phyloP scores from a whole-genome alignment of 2,329 filamentous ascomycete genomes.

The Hymenoscyphus occultus region DNA sequence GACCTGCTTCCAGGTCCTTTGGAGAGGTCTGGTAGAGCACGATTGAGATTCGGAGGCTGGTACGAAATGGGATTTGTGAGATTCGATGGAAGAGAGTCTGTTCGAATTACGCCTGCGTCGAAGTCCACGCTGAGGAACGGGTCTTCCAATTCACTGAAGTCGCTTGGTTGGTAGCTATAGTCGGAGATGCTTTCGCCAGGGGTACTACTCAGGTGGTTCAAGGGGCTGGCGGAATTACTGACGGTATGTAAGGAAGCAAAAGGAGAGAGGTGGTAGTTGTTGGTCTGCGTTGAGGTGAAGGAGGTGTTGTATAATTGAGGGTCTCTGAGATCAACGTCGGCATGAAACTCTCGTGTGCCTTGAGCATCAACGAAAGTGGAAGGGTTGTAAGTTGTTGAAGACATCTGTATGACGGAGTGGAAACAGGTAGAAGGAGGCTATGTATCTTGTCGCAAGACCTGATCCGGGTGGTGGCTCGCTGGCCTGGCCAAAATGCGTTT shows the following conservation, averaged over 20 bases:
- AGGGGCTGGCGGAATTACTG: conserved; percentile 34
- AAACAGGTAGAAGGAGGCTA: conserved; percentile 29
- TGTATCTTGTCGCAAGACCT: conserved; percentile 24
- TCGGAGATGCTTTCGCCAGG: conserved; percentile 33
- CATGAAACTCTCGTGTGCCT: conserved; percentile 27
- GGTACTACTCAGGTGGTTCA: conserved; percentile 28
- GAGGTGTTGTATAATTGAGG: conserved; percentile 23
- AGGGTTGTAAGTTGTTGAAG: conserved; percentile 31
- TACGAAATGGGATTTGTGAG: conserved; percentile 19
- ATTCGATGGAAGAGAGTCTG: conserved; percentile 24
- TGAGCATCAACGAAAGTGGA: conserved; percentile 27
- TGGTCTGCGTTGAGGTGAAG: conserved; percentile 17
- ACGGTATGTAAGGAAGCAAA: conserved; percentile 29
- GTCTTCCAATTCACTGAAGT: conserved; percentile 33
- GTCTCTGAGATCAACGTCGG: conserved; percentile 27
- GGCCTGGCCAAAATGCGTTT: conserved; percentile 21
- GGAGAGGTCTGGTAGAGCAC: conserved; percentile 20
- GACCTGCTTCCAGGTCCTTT: conserved; percentile 19
- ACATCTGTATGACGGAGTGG: conserved; percentile 31
- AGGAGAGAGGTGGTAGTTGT: conserved; percentile 27
- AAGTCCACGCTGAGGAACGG: conserved; percentile 38
- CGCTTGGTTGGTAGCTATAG: conserved; percentile 34
- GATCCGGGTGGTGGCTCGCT: conserved; percentile 22
- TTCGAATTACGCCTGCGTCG: conserved; percentile 30
- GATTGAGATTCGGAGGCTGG: conserved; percentile 21